phyloP scores from a whole-genome alignment of 208 protist genomes.

The Leishmania martiniquensis region DNA sequence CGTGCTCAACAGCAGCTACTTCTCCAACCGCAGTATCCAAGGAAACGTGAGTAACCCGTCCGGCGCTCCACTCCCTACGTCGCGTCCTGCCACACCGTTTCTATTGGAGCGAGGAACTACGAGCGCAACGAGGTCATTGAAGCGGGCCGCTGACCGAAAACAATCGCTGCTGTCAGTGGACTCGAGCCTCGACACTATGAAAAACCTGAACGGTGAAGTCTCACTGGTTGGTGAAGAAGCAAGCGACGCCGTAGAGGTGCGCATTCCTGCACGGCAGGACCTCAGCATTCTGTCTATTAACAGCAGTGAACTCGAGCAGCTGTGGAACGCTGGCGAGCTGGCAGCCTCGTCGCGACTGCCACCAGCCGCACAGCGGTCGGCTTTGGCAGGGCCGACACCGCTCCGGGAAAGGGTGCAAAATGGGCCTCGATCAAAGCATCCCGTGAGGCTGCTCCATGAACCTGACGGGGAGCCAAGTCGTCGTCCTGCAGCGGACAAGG shows the following conservation, averaged over 20 bases:
- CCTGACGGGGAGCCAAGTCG: background rate
- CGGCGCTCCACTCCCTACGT: slow-evolving; percentile 24
- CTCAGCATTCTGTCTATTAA: slow-evolving; percentile 41
- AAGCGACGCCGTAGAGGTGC: background rate
- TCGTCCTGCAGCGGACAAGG: background rate
- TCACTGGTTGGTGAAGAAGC: background rate
- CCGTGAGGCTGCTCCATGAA: slow-evolving; percentile 16
- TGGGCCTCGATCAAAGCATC: background rate
- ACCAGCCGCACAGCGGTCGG: background rate
- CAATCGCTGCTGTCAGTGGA: background rate
- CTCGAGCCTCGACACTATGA: slow-evolving; percentile 1
- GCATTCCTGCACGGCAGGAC: slow-evolving; percentile 23
- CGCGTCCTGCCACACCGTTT: slow-evolving; percentile 1
- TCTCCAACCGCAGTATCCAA: slow-evolving; percentile 49
- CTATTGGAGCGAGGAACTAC: background rate
- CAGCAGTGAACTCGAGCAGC: slow-evolving; percentile 43
- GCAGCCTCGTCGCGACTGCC: background rate
- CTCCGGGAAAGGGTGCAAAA: background rate
- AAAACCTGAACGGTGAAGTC: slow-evolving; percentile 1
- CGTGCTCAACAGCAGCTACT: slow-evolving; percentile 52
- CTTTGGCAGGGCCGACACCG: background rate
- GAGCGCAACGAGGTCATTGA: background rate
- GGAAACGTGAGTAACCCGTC: slow-evolving; percentile 44
- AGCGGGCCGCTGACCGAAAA: background rate
- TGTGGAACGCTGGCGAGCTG: slow-evolving; percentile 10